Conservation (phyloP, 208 protist species). For the Crithidia brevicula region DNA sequence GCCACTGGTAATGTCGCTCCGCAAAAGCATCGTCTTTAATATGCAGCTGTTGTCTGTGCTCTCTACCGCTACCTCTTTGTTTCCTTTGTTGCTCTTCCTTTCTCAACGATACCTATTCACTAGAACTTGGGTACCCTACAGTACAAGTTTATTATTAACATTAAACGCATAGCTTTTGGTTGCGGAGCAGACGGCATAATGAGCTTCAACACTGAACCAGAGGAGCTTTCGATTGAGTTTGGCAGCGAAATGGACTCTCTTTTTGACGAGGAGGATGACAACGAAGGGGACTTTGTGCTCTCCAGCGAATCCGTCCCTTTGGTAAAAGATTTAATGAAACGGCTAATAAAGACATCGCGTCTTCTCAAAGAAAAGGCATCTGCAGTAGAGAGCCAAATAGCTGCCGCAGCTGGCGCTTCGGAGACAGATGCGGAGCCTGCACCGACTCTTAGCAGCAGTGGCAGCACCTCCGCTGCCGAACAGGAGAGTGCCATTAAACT, state of each 20-base stretch:
- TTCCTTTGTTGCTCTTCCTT: too few relatives aligned
- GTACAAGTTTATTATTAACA: too few relatives aligned
- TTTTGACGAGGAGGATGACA: constrained; percentile 36
- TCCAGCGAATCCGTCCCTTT: constrained; percentile 34
- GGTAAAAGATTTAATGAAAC: constrained; percentile 54
- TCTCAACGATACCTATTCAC: too few relatives aligned
- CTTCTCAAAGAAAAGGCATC: constrained; percentile 25
- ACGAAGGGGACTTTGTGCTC: constrained; percentile 42
- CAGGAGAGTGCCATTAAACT: constrained; percentile 14
- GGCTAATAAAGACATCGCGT: constrained; percentile 33
- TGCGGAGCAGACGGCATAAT: neutral
- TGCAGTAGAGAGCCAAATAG: constrained; percentile 22
- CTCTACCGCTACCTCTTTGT: too few relatives aligned
- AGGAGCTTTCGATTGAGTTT: constrained; percentile 34
- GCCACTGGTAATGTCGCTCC: too few relatives aligned
- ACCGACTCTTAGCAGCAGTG: constrained; percentile 5
- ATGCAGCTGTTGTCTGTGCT: too few relatives aligned
- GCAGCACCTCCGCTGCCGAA: neutral
- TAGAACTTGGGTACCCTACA: too few relatives aligned
- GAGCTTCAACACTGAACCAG: constrained; percentile 17
- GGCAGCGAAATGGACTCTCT: constrained; percentile 31
- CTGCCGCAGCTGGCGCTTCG: neutral
- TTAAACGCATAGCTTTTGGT: neutral
- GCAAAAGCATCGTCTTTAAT: too few relatives aligned
- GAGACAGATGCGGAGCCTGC: constrained; percentile 8